Conservation (phyloP, 108 stramenopile genomes). For the Stephanodiscus triporus region DNA sequence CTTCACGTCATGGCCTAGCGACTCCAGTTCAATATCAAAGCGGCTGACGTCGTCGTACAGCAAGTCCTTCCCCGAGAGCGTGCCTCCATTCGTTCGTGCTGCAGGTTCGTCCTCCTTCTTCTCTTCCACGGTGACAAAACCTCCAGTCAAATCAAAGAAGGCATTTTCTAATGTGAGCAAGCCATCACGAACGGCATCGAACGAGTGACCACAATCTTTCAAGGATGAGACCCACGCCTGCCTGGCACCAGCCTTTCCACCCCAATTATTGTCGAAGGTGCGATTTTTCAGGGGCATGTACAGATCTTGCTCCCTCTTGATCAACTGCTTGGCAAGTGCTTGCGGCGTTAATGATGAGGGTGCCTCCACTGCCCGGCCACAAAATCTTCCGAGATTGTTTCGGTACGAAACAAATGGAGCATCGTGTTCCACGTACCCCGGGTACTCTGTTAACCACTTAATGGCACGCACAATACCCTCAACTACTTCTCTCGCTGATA, state of each 20-base stretch:
- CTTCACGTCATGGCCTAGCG: slow-evolving; percentile 63
- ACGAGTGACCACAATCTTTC: slow-evolving; percentile 76
- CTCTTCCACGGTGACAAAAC: slow-evolving; percentile 35
- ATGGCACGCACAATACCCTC: slow-evolving; percentile 65
- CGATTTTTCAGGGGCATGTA: slow-evolving; percentile 76
- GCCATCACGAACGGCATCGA: slow-evolving; percentile 67
- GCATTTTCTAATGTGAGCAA: slow-evolving; percentile 81
- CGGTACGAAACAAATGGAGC: slow-evolving; percentile 72
- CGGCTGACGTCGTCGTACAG: slow-evolving; percentile 61
- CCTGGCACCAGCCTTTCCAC: slow-evolving; percentile 78
- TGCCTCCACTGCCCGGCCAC: slow-evolving; percentile 81
- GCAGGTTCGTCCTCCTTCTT: slow-evolving; percentile 6
- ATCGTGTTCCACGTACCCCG: slow-evolving; percentile 77
- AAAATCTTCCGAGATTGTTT: slow-evolving; percentile 74
- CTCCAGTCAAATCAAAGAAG: slow-evolving; percentile 75
- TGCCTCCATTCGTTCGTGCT: slow-evolving; percentile 7
- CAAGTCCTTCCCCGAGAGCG: slow-evolving; percentile 52
- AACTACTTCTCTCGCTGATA: slow-evolving; percentile 55
- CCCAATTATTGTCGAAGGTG: slow-evolving; percentile 81
- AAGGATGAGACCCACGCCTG: slow-evolving; percentile 81
- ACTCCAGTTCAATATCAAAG: slow-evolving; percentile 85
- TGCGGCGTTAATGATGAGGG: slow-evolving; percentile 65
- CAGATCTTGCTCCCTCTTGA: slow-evolving; percentile 79
- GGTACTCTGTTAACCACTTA: slow-evolving; percentile 58
- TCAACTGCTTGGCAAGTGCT: slow-evolving; percentile 74